These are phyloP conservation scores for Colletotrichum chlorophyti DNA, from an alignment of 2,329 filamentous ascomycete species.

Conservation along the genomic window DNA sequence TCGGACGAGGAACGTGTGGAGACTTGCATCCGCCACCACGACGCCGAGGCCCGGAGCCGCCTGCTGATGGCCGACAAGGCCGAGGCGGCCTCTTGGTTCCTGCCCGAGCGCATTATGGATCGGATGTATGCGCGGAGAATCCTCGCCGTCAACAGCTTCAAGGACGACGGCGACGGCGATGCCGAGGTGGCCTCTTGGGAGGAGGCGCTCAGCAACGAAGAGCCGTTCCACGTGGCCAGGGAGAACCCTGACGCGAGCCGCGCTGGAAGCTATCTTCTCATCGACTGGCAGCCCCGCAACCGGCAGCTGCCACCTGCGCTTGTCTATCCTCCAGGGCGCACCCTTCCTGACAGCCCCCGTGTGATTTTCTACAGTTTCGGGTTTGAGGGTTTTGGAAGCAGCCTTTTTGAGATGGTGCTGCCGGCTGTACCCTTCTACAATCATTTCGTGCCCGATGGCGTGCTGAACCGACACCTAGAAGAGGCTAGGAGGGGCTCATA, in stretches of 20 bases:
- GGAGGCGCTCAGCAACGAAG: background rate
- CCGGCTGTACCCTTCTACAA: background rate
- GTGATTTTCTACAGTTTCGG: background rate
- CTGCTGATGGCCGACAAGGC: background rate
- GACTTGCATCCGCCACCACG: background rate
- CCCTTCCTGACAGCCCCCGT: no score
- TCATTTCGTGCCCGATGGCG: background rate
- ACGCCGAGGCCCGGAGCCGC: background rate
- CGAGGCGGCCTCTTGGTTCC: background rate
- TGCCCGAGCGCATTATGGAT: slow-evolving; percentile 5
- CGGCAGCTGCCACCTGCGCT: background rate
- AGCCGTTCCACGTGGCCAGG: background rate
- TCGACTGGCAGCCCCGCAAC: background rate
- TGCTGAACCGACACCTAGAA: background rate
- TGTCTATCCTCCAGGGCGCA: no score
- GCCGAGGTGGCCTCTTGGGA: background rate
- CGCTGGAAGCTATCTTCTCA: background rate
- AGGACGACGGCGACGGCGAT: background rate
- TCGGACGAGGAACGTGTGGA: background rate
- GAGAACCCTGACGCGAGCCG: background rate
- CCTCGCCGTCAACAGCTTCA: background rate
- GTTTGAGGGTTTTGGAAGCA: background rate
- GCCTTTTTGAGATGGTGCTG: background rate
- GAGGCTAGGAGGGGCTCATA: background rate
- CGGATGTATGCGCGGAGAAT: background rate